Evolutionary conservation across 2,329 filamentous ascomycete genomes (phyloP), one percentile per base, ranked within the genome.

Genomic region (Colletotrichum theobromicola): DNA sequence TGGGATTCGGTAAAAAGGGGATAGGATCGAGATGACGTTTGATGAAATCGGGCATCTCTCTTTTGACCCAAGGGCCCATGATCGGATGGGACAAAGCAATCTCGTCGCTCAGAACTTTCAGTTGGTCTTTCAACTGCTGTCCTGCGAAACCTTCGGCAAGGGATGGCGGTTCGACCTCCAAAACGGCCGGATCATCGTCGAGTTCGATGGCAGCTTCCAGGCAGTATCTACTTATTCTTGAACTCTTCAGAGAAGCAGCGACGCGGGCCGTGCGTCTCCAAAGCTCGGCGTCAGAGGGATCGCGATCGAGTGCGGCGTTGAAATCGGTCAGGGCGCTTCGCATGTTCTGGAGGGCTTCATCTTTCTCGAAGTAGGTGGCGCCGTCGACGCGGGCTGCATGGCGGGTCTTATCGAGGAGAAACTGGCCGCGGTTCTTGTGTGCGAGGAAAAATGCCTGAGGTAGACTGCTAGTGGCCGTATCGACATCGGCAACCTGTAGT

Each of bases 371-470:
- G 9, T 84, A 81, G 18, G 81, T 77, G 18, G 76, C 74, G 7
- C 78, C 75, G 12, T 79, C 74, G 4, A 78, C 76, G 34, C 85
- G 85, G 13, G 86, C 82, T 61, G 85, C 88, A 82, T 90, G 85
- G 78, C 88, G 92, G 77, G 93, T 90, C 72, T 85, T 87, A 81
- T 99, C 96, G n/a, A 99, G 87, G 72, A 93, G 87, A 81, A 98
- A 98, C 80, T 98, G 95, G 55, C 95, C 97, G 84, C 96, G 93
- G 79, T 98, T 99, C 84, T 98, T 99, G 87, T 97, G 95, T 2
- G 96, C 94, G 9, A 99, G 90, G 80, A 98, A 98, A 24, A 98
- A 89, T 13, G 97, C 95, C 80, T 98, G 96, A 0, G 95, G 93
- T 12, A 98, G 87, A 63, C 93, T 96, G 80, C 94, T 97, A 18